Conservation (phyloP, 306 rosid genomes). For the Acacia confusa region DNA sequence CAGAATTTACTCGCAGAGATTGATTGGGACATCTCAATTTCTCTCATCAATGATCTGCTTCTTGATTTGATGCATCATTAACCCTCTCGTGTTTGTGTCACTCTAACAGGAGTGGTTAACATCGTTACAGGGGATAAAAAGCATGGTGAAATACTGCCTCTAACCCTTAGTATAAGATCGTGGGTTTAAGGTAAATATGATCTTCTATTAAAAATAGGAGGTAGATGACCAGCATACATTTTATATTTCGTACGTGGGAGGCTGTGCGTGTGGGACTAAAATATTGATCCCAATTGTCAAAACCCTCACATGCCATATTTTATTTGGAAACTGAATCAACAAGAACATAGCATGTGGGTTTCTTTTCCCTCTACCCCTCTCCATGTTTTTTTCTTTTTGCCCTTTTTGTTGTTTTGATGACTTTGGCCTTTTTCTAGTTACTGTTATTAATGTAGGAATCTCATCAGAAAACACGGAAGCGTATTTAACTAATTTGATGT, state of each 20-base stretch:
- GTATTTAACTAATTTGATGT: too few relatives aligned
- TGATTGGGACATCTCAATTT: slow-evolving; percentile 46
- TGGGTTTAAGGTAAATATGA: too few relatives aligned
- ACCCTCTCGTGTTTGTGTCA: not conserved
- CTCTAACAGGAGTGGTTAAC: not conserved
- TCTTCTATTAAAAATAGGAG: too few relatives aligned
- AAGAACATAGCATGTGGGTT: slow-evolving; percentile 44
- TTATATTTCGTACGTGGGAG: not conserved
- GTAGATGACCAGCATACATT: too few relatives aligned
- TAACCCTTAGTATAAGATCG: too few relatives aligned
- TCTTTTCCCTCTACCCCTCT: slow-evolving; percentile 8
- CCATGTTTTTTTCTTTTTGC: not conserved
- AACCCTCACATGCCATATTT: slow-evolving; percentile 24
- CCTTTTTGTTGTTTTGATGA: not conserved
- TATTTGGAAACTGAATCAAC: slow-evolving; percentile 11
- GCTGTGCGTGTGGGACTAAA: not conserved
- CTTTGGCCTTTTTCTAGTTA: not conserved
- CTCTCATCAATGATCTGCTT: slow-evolving; percentile 57
- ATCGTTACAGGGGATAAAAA: not conserved
- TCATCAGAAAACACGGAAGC: too few relatives aligned
- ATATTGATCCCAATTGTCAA: slow-evolving; percentile 16
- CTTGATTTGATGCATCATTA: slow-evolving; percentile 46
- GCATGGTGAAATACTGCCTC: too few relatives aligned
- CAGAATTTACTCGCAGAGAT: slow-evolving; percentile 46
- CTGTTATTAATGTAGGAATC: too few relatives aligned